phyloP scores from a whole-genome alignment of 2,329 filamentous ascomycete genomes.

The Alternaria solani region DNA sequence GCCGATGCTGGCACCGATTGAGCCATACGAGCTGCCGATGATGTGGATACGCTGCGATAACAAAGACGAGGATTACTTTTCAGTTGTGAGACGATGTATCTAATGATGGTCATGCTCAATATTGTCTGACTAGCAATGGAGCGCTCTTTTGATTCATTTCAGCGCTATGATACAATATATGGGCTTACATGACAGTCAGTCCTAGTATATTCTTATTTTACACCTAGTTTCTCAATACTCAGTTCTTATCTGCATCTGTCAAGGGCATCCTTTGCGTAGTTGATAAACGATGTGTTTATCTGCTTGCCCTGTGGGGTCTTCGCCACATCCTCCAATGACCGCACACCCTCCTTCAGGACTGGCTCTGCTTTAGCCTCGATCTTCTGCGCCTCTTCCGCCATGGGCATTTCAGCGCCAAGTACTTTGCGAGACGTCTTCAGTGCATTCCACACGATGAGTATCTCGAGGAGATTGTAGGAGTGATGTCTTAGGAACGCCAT shows the following conservation, averaged over 20 bases:
- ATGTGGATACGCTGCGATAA: background rate
- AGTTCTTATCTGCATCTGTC: background rate
- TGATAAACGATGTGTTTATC: background rate
- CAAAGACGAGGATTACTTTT: too few relatives aligned
- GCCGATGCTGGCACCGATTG: background rate
- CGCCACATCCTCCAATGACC: slow-evolving; percentile 13
- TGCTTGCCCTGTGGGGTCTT: slow-evolving; percentile 2
- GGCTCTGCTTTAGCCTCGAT: slow-evolving; percentile 20
- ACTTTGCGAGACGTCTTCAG: slow-evolving; percentile 54
- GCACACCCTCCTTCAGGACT: slow-evolving; percentile 14
- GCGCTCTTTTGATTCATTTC: background rate
- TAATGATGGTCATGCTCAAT: background rate
- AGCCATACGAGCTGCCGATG: background rate
- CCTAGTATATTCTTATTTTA: background rate
- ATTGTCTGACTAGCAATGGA: background rate
- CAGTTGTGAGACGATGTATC: background rate
- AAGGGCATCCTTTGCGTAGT: slow-evolving; percentile 6
- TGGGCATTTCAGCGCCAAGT: slow-evolving; percentile 48
- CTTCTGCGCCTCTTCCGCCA: slow-evolving; percentile 30
- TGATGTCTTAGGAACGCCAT: slow-evolving; percentile 7
- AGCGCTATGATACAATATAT: background rate
- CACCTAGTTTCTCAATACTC: background rate
- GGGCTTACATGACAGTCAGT: background rate
- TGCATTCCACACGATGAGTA: slow-evolving; percentile 55
- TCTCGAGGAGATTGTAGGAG: slow-evolving; percentile 37